Evolutionary conservation across 257 asterid species (phyloP), one percentile per base, ranked within the genome.

Genomic region (Jaltomata sinuosa): DNA sequence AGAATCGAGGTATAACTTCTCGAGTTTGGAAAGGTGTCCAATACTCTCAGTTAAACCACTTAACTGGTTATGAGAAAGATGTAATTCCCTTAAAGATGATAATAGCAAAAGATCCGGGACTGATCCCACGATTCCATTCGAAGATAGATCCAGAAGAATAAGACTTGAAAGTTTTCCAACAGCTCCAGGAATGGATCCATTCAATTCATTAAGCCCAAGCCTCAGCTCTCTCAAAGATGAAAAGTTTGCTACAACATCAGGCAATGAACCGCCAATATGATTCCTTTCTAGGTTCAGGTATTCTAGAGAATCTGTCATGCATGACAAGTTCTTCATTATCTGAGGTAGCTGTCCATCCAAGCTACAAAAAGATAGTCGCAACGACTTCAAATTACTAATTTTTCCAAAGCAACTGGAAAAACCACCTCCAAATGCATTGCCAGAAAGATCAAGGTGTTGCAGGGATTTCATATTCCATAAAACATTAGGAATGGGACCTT

Each of bases 341-440:
- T 79, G 62, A 1, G 69, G 16, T 21, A 86, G 82, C 1, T 85
- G 64, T 57, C 53, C 86, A 1, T 77, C 54, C 18, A 88, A 34
- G 14, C 3, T 3, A 59, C 69, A 81, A 6, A 3, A 1, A 12
- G 85, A 72, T 0, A 88, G 36, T 47, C 2, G 22, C 62, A 88
- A 29, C 0, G 10, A 12, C 18, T 50, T 68, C 61, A 87, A 34
- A 22, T 57, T 55, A n/a, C 71, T 84, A 12, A 67, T 59, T 22
- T 86, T 88, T 14, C 27, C 38, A 11, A 84, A 21, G 27, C 85
- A 88, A 5, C 27, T 82, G 6, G 89, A 90, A 29, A 90, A 80
- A 31, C 80, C 83, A 71, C 87, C 88, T 7, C 15, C 27, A 8
- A 90, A 74, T 5, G 4, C 4, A 22, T 88, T 90, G 0, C 0